phyloP scores from a whole-genome alignment of 306 rosid genomes.

The Gillenia trifoliata region DNA sequence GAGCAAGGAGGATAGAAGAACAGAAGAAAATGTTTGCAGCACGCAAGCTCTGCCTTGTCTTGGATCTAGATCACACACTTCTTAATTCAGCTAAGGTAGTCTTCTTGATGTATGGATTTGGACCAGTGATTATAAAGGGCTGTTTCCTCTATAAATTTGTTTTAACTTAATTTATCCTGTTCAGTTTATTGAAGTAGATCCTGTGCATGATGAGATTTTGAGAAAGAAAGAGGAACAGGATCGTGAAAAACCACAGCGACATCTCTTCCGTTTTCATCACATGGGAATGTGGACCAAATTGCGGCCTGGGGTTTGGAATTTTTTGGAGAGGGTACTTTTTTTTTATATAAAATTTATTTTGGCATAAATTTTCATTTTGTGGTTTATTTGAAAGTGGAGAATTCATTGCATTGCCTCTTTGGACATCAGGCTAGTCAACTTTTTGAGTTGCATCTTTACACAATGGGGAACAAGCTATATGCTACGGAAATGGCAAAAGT shows the following conservation, averaged over 20 bases:
- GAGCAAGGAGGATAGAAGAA: constrained; percentile 85
- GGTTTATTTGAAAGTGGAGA: constrained; percentile 10
- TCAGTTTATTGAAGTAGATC: constrained; percentile 96
- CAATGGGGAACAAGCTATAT: constrained; percentile 97
- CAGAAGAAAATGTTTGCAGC: constrained; percentile 94
- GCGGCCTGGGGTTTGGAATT: constrained; percentile 96
- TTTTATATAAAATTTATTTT: constrained; percentile 7
- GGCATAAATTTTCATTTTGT: constrained; percentile 6
- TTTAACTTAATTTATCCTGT: constrained; percentile 23
- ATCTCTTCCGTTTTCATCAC: constrained; percentile 89
- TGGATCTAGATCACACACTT: constrained; percentile 97
- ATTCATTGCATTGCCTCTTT: constrained; percentile 18
- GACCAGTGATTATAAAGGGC: not conserved
- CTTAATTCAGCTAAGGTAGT: constrained; percentile 98
- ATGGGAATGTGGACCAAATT: constrained; percentile 99
- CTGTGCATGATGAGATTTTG: constrained; percentile 84
- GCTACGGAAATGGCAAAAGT: constrained; percentile 99
- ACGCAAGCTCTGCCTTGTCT: constrained; percentile 85
- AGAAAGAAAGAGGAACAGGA: constrained; percentile 89
- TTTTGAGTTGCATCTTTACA: constrained; percentile 93
- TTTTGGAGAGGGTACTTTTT: constrained; percentile 80
- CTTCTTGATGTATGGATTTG: constrained; percentile 15
- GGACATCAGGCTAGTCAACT: constrained; percentile 85
- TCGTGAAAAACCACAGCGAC: constrained; percentile 72
- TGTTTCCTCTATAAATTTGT: constrained; percentile 12